Base-by-base conservation (phyloP, 352 stramenopile species). In the Phytopythium oedochilum region DNA sequence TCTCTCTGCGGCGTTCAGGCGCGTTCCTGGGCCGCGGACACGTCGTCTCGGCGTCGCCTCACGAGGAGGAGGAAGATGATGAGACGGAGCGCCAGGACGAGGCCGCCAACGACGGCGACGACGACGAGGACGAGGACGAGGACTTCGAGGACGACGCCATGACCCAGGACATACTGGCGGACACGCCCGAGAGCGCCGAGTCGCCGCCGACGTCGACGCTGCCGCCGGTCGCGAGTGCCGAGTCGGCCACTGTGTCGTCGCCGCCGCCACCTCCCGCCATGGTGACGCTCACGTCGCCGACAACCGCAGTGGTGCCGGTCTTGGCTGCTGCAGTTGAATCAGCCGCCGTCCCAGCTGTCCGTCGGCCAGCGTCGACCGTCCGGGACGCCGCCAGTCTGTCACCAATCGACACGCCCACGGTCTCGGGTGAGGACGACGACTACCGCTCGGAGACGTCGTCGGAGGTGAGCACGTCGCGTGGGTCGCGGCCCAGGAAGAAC, bases 391-490 rank as follows among this genome's bases (percentile, higher is more conserved):
- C 55, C 1, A 63, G 36, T 20, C 57, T 70, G 53, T 89, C 78
- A n/a, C 75, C 78, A 9, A 46, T 72, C 4, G 79, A 90, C 49
- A 80, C 77, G 11, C 62, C 67, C 11, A 66, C 73, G 2, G 63
- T 75, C 23, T 88, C 75, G 17, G 79, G 75, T 28, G 83, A 92
- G 28, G 80, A 92, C 51, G 83, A 92, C 35, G 83, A 92, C 57
- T 88, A 86, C 20, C 70, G 83, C 7, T 92, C 82, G 0, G 82
- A 92, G 65, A 88, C 80, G 28, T 89, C 78, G 4, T 81, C 77
- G 25, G 79, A 90, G 52, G 63, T 82, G 17, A 81, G 59, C 57
- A 69, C 74, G 20, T 63, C 64, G 32, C 60, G 66, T 42, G 50
- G 73, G 18, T 60, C 36, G 0, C 36, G 46, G 5, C 22, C 47